Evolutionary conservation across 345 rosid species (phyloP).

Genomic region (Crucihimalaya himalaica): DNA sequence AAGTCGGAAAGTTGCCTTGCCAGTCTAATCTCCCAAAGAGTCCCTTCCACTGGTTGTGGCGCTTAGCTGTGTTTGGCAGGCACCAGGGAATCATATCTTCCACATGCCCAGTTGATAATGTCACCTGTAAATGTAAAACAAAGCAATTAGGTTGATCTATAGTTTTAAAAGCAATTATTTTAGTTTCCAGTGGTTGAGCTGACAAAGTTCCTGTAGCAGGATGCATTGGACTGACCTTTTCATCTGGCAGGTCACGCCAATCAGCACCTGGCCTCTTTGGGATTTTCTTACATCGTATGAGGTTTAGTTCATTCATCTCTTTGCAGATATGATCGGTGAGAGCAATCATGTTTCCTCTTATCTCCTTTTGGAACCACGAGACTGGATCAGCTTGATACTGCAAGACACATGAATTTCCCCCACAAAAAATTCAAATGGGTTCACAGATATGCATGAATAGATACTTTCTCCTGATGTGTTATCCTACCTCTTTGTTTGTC

Average conservation of each 20-base stretch:
- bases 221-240: constrained; percentile 51
- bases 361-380: constrained; percentile 83
- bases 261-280: constrained; percentile 91
- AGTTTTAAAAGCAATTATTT: not conserved
- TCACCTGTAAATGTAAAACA: constrained; percentile 47
- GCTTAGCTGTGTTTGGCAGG: constrained; percentile 73
- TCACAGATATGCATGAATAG: not conserved
- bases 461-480: constrained; percentile 18
- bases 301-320: constrained; percentile 77
- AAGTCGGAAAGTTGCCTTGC: constrained; percentile 95
- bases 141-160: not conserved
- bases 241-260: constrained; percentile 85
- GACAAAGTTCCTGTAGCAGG: not conserved
- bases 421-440: not conserved
- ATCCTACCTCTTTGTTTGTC: constrained; percentile 50
- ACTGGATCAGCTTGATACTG: constrained; percentile 65
- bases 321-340: constrained; percentile 81
- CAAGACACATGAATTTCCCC: constrained; percentile 7
- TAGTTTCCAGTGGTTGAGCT: not conserved
- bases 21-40: constrained; percentile 86
- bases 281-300: constrained; percentile 67
- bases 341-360: constrained; percentile 52
- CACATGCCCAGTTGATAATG: constrained; percentile 60
- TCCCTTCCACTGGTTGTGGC: constrained; percentile 91
- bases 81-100: constrained; percentile 79